Percentiles rank a stretch among this genome's conserved stretches.
Evolutionary conservation across 495 filamentous ascomycete genomes (phyloP).

Genomic region (Hypoxylon crocopeplum): DNA sequence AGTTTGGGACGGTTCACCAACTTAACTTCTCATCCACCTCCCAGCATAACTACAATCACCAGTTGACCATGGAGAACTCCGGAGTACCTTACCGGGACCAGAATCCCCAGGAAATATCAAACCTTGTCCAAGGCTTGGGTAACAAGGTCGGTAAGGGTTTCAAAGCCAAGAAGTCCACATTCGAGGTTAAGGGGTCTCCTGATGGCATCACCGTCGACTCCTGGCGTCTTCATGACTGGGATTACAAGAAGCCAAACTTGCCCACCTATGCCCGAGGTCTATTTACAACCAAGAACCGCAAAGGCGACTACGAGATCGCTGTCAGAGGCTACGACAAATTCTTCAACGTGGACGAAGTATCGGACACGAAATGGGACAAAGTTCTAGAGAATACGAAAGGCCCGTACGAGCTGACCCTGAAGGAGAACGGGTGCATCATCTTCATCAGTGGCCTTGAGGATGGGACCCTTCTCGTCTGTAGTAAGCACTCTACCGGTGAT

Average conservation of each 20-base stretch:
- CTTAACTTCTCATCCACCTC: background rate
- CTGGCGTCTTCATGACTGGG: constrained; percentile 93
- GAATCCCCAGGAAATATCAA: constrained; percentile 65
- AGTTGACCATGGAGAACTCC: constrained; percentile 28
- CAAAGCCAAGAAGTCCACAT: constrained; percentile 77
- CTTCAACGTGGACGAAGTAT: constrained; percentile 88
- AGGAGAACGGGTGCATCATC: constrained; percentile 99
- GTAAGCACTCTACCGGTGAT: constrained; percentile 93
- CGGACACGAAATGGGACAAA: constrained; percentile 79
- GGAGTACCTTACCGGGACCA: constrained; percentile 66
- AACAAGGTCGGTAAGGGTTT: constrained; percentile 57
- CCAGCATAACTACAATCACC: background rate
- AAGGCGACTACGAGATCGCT: constrained; percentile 75
- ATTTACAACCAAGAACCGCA: constrained; percentile 74
- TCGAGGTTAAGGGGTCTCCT: constrained; percentile 63
- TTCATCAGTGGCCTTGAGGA: constrained; percentile 93
- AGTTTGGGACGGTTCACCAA: background rate
- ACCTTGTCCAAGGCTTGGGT: constrained; percentile 65
- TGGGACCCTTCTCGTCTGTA: constrained; percentile 88
- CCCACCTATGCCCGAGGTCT: constrained; percentile 92
- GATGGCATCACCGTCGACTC: constrained; percentile 75
- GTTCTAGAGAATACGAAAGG: constrained; percentile 79
- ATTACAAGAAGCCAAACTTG: constrained; percentile 84
- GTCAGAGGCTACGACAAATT: constrained; percentile 97
- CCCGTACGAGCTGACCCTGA: constrained; percentile 94